Conservation (phyloP, 257 asterid genomes). For the Datura wrightii region DNA sequence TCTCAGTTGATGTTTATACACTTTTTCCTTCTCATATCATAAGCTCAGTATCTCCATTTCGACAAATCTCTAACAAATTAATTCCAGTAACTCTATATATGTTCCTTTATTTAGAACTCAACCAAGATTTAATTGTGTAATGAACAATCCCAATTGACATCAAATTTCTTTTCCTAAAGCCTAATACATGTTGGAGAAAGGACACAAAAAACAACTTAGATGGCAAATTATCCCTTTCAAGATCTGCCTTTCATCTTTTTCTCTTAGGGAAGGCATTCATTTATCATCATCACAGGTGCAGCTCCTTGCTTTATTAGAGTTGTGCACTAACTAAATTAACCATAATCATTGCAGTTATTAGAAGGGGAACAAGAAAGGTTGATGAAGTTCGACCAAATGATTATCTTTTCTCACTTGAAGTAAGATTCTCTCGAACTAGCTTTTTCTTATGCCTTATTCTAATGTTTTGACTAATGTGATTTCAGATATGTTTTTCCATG, state of each 20-base stretch:
- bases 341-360: slow-evolving; percentile 58
- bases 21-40: background rate
- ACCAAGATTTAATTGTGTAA: background rate
- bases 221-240: background rate
- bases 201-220: background rate
- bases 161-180: background rate
- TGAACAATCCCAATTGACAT: background rate
- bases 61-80: background rate
- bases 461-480: background rate
- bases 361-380: slow-evolving; percentile 58
- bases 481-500: background rate
- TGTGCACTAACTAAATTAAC: slow-evolving; percentile 24
- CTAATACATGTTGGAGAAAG: background rate
- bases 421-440: slow-evolving; percentile 35
- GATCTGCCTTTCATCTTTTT: background rate
- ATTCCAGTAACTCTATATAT: background rate
- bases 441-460: background rate
- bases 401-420: slow-evolving; percentile 86
- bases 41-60: background rate
- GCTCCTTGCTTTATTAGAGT: background rate
- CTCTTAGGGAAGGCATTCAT: background rate
- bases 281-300: background rate
- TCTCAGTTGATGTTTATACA: background rate
- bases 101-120: slow-evolving; percentile 16
- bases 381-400: slow-evolving; percentile 55